Percentiles rank a stretch among this genome's conserved stretches.
Conservation (phyloP, 2,329 filamentous ascomycete genomes). For the Cytospora piceicola region DNA sequence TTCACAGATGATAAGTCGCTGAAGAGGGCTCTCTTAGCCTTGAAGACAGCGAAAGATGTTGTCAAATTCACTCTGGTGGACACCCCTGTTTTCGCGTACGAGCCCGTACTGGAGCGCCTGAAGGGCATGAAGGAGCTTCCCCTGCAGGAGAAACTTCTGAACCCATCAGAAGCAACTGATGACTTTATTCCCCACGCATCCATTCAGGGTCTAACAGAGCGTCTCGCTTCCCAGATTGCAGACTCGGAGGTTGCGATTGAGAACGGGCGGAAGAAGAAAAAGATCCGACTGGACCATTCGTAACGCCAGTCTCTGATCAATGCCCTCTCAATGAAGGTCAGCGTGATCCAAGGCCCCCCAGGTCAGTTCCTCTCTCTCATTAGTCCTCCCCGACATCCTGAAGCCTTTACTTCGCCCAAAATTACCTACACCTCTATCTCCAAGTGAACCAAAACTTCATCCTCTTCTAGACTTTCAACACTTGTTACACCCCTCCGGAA, state of each 20-base stretch:
- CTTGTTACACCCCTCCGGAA: not conserved
- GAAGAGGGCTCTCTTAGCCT: constrained; percentile 48
- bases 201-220: not conserved
- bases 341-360: constrained; percentile 73
- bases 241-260: not conserved
- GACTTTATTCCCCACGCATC: not conserved
- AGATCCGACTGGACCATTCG: constrained; percentile 42
- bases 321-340: constrained; percentile 57
- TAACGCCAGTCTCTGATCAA: constrained; percentile 61
- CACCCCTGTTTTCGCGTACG: constrained; percentile 69
- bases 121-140: constrained; percentile 60
- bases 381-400: no score
- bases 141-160: constrained; percentile 57
- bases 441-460: not conserved
- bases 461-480: not conserved
- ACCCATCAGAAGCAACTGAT: constrained; percentile 31
- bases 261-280: not conserved
- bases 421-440: not conserved
- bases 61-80: constrained; percentile 62
- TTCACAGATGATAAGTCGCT: constrained; percentile 53
- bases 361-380: constrained; percentile 44
- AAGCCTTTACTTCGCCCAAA: not conserved
- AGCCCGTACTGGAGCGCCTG: constrained; percentile 66
- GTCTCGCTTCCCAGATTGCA: constrained; percentile 3
- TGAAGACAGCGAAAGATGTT: constrained; percentile 42